Evolutionary conservation across 1,139 yeast genomes (phyloP).

Genomic region (Pichia sp.): DNA sequence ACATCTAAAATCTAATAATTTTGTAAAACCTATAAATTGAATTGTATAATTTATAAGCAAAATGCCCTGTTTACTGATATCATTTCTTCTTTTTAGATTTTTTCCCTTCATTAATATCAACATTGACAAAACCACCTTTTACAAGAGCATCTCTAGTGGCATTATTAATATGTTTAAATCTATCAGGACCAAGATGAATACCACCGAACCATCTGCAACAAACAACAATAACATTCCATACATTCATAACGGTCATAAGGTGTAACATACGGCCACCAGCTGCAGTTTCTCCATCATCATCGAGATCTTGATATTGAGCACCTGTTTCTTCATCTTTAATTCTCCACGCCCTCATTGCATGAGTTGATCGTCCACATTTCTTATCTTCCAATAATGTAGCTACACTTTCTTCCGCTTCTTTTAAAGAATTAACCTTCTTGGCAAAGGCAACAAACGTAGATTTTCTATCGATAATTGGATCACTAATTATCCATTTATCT

Average conservation of each 20-base stretch:
- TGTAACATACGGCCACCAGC: constrained; percentile 89
- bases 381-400: constrained; percentile 53
- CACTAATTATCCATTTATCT: constrained; percentile 70
- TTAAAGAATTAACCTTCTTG: constrained; percentile 49
- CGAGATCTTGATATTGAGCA: constrained; percentile 71
- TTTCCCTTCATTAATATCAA: constrained; percentile 9
- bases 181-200: constrained; percentile 80
- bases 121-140: constrained; percentile 48
- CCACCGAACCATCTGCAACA: constrained; percentile 97
- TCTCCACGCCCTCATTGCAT: constrained; percentile 85
- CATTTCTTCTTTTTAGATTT: constrained; percentile 21
- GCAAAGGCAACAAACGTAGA: constrained; percentile 84
- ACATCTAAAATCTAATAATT: no score
- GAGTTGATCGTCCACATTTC: constrained; percentile 62
- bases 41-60: background rate
- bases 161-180: constrained; percentile 89
- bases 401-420: constrained; percentile 55
- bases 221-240: constrained; percentile 79
- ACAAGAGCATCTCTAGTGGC: constrained; percentile 81
- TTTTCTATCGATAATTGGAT: constrained; percentile 73
- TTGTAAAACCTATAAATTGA: no score
- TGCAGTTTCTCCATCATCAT: constrained; percentile 97
- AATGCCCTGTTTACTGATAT: background rate
- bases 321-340: constrained; percentile 47
- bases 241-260: constrained; percentile 73